Base-by-base conservation (phyloP, 176 grass and related monocot species). In the Hordeum marinum region DNA sequence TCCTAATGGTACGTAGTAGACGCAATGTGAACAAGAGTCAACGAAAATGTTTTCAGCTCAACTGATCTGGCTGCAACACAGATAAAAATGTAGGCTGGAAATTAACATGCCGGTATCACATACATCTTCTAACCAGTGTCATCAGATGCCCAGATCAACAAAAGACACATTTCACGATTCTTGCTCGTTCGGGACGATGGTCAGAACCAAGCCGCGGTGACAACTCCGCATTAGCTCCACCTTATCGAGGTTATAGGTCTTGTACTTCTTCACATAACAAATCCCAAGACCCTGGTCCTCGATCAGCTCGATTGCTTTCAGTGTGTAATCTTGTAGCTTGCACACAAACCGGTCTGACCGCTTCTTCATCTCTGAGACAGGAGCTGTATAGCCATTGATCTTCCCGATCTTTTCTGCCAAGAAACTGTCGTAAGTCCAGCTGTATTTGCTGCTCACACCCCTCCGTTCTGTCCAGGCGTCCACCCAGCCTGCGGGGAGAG, bases 271-370 rank as follows among this genome's bases (percentile, higher is more conserved):
- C 58, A 0, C 0, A 25, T 24, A 60, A 10, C 0, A 5, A 60
- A 60, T 11, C 58, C 21, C n/a, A 60, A 23, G 39, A 6, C 5
- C 35, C 6, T 34, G 4, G 0, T 20, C 40, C 12, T 73, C 17
- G 23, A 90, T 77, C 32, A 86, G 21, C 1, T 81, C 21, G 40
- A 88, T 43, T 13, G 9, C 1, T 9, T 4, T 11, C 27, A 85
- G 20, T 12, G 3, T 68, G 80, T 84, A 91, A 67, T 87, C 72
- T 11, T 34, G 61, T 36, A 87, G 66, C 72, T 76, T 91, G 74
- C 79, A 84, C 11, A 81, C 27, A 1, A 76, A 85, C 11, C 69
- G 39, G 1, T 82, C 78, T 26, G 21, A 59, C 6, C 64, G 31
- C 66, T 7, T 14, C 68, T 12, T 21, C 27, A 54, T 17, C 3